Conservation (phyloP, 257 asterid genomes). For the Jacaranda mimosifolia region DNA sequence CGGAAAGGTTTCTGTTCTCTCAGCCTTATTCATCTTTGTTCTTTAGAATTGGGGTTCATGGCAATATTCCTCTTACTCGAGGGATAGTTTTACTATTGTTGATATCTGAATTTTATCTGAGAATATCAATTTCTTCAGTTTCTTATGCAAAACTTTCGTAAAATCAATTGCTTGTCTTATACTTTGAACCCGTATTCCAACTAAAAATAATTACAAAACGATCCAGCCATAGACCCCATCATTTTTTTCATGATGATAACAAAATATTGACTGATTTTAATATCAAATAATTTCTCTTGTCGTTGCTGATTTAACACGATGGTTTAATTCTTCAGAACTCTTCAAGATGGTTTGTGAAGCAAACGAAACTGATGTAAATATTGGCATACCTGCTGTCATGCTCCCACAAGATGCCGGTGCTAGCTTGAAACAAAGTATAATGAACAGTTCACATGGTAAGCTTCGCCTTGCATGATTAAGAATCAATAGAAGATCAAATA, state of each 20-base stretch:
- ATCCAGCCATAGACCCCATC: not conserved
- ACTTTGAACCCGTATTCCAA: not conserved
- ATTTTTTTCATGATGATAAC: not conserved
- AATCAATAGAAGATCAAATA: constrained; percentile 1
- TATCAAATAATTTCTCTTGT: constrained; percentile 6
- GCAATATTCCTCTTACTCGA: not conserved
- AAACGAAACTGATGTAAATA: constrained; percentile 66
- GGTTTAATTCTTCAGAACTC: constrained; percentile 67
- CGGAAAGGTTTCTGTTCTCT: constrained; percentile 63
- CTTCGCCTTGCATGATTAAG: constrained; percentile 17
- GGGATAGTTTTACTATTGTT: constrained; percentile 10
- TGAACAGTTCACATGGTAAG: constrained; percentile 73
- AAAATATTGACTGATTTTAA: not conserved
- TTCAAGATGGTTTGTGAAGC: constrained; percentile 99
- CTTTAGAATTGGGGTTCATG: not conserved
- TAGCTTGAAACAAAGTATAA: constrained; percentile 58
- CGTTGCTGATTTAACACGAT: constrained; percentile 28
- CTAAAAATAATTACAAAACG: constrained; percentile 3
- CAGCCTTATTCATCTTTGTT: not conserved
- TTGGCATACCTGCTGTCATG: constrained; percentile 90
- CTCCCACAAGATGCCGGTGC: constrained; percentile 94
- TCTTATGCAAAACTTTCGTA: not conserved
- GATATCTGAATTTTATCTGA: constrained; percentile 1
- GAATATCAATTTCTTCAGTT: not conserved
- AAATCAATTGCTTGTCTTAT: constrained; percentile 4